Evolutionary conservation across 345 rosid genomes (phyloP).

Genomic region (Populus ilicifolia): DNA sequence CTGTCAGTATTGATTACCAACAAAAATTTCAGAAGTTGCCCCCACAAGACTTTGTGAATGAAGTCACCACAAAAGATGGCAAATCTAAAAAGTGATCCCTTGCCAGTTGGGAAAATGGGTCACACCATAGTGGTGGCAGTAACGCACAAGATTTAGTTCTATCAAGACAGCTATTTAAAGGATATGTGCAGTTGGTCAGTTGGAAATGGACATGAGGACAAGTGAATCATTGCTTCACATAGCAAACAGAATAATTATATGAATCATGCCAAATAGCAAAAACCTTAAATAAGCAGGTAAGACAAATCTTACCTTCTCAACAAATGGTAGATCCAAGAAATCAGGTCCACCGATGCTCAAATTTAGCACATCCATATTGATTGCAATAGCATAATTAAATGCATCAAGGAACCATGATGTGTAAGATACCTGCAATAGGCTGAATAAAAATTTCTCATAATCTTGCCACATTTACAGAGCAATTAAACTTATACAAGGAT

Average conservation of each 20-base stretch:
- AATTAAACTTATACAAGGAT: conserved; percentile 2
- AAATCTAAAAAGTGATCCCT: not conserved
- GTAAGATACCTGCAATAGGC: conserved; percentile 98
- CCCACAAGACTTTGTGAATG: not conserved
- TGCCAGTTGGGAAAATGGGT: not conserved
- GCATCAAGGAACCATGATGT: conserved; percentile 99
- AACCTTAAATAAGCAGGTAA: conserved; percentile 10
- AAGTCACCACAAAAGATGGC: not conserved
- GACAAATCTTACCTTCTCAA: conserved; percentile 68
- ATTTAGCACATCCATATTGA: conserved; percentile 87
- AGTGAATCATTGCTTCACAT: not conserved
- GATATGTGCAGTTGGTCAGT: not conserved
- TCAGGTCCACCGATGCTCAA: conserved; percentile 99
- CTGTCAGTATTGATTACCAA: not conserved
- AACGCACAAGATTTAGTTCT: not conserved
- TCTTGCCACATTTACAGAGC: conserved; percentile 33
- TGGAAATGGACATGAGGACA: not conserved
- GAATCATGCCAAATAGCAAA: not conserved
- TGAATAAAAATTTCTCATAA: conserved; percentile 78
- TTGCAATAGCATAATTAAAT: conserved; percentile 93
- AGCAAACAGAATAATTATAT: not conserved
- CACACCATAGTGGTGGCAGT: not conserved
- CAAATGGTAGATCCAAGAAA: conserved; percentile 94
- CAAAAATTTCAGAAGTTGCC: conserved; percentile 3
- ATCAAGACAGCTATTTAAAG: not conserved